These are phyloP conservation scores for Verticillium nubilum DNA, from an alignment of 2,329 filamentous ascomycete genomes.

Conservation along the genomic window DNA sequence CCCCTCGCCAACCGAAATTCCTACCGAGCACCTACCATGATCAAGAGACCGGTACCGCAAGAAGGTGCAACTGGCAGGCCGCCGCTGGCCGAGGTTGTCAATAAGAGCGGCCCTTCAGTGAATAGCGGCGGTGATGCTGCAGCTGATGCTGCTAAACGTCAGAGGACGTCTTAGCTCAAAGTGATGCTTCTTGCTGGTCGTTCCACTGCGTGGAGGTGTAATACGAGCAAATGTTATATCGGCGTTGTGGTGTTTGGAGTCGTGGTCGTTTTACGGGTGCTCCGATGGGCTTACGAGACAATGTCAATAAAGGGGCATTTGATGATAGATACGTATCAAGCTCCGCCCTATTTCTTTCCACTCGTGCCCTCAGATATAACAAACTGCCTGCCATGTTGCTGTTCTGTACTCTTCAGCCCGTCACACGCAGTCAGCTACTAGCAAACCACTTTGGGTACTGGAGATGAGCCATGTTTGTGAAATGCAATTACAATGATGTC, in stretches of 20 bases:
- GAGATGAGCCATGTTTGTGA: neutral
- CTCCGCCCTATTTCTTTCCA: neutral
- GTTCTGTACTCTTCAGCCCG: too few species aligned
- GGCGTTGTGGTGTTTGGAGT: neutral
- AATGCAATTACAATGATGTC: neutral
- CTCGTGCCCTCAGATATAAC: too few species aligned
- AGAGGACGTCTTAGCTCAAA: slow-evolving; percentile 32
- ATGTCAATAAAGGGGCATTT: neutral
- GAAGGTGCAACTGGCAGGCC: slow-evolving; percentile 21
- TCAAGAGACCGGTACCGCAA: slow-evolving; percentile 37
- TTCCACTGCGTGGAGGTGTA: neutral
- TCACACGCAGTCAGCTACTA: too few species aligned
- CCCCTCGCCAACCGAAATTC: slow-evolving; percentile 53
- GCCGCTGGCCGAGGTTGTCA: slow-evolving; percentile 46
- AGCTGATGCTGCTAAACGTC: slow-evolving; percentile 43
- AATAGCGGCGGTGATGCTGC: slow-evolving; percentile 17
- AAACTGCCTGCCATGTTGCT: too few species aligned
- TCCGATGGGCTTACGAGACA: neutral
- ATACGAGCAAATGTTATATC: neutral
- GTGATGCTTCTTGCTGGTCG: neutral
- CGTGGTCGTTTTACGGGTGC: neutral
- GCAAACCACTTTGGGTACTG: neutral
- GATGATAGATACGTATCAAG: neutral
- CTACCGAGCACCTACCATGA: slow-evolving; percentile 54
- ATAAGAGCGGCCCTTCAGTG: slow-evolving; percentile 25